Evolutionary conservation across 805 yeast species (phyloP).

Genomic region (Candida taoyuanica): DNA sequence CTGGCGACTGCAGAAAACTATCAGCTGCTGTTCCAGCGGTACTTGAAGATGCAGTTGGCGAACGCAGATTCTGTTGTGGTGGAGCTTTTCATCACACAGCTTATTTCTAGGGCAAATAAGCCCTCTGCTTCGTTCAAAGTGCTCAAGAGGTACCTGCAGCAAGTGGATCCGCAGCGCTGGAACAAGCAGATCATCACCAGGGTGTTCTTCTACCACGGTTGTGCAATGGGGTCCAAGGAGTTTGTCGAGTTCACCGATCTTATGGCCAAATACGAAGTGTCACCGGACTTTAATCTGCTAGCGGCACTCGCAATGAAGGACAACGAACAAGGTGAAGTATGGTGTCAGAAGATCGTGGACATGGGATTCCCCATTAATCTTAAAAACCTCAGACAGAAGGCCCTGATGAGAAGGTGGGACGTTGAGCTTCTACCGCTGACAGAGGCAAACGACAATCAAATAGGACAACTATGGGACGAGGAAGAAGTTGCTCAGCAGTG

Average conservation of each 20-base stretch:
- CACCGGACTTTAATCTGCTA: conserved; percentile 15
- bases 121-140: conserved; percentile 17
- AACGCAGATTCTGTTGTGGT: conserved; percentile 15
- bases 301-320: conserved; percentile 14
- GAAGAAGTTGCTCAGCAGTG: conserved; percentile 1
- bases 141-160: conserved; percentile 12
- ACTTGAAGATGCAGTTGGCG: conserved; percentile 1
- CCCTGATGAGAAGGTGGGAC: conserved; percentile 9
- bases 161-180: conserved; percentile 2
- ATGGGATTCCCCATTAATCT: conserved; percentile 8
- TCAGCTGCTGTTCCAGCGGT: conserved; percentile 2
- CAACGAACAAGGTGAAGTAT: conserved; percentile 6
- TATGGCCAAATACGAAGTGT: conserved; percentile 10
- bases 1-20: background rate
- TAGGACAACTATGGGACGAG: conserved; percentile 1
- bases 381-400: conserved; percentile 4
- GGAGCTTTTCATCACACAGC: conserved; percentile 15
- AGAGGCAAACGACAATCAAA: background rate
- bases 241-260: conserved; percentile 8
- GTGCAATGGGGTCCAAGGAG: conserved; percentile 4
- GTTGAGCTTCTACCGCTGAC: background rate
- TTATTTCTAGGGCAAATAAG: conserved; percentile 5
- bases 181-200: conserved; percentile 7
- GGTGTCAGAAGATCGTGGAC: conserved; percentile 11
- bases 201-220: conserved; percentile 14